Evolutionary conservation across 1,139 yeast genomes (phyloP), one percentile per base, ranked within the genome.

Genomic region (Debaryomyces udenii): DNA sequence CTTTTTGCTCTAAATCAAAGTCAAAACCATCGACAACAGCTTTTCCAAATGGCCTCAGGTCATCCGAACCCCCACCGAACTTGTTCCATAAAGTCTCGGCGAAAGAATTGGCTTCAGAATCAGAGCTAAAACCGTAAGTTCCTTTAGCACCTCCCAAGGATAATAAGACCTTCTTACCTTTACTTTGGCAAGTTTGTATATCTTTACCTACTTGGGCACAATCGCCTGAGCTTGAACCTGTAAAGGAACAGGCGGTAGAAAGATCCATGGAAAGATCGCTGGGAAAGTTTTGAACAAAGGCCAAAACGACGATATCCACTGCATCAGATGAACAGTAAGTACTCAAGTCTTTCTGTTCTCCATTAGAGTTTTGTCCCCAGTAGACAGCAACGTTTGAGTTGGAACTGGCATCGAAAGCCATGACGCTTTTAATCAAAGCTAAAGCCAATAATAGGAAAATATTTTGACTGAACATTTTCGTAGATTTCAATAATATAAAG

Each of bases 91-190:
- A 67, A 24, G 85, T 78, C 27, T 68, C 68, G 11, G 98, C 97
- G 58, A 86, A 87, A 0, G 61, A 65, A 48, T 74, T 76, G 31
- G 88, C 98, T 44, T 78, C 76, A 3, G 70, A 46, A 49, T 86
- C 91, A 46, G 68, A 57, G 7, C 74, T 43, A 58, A 93, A 87
- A 0, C 96, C 94, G 56, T 90, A 90, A 20, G 75, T 52, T 26
- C 96, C 96, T 38, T 80, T 57, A 11, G 94, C 88, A 57, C 98
- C 98, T 46, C 98, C 98, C 52, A 91, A 62, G 0, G 97, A 89
- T 14, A 91, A 71, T 35, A 91, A 62, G 10, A 91, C 82, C 50
- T 81, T 82, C 55, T 86, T 87, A 39, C 97, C 98, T 18, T 74
- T 61, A 3, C 67, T 48, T 66, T 93, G 99, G 68, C 99, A 93